Evolutionary conservation across 768 basidiomycete genomes (phyloP), one percentile per base, ranked within the genome.

Genomic region (Boletus pseudopeckii): DNA sequence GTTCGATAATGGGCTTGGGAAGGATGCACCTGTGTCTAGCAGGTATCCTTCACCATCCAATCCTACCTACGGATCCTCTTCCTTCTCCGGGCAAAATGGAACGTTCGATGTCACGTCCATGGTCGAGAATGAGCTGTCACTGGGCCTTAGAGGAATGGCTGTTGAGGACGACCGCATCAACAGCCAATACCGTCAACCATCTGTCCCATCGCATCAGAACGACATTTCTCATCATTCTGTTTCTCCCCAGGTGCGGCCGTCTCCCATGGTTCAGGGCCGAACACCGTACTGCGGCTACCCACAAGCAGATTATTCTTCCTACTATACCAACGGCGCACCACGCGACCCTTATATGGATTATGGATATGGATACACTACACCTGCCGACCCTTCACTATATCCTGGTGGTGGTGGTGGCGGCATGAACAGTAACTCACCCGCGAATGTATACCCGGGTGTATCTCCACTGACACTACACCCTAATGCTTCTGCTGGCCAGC

Each of bases 71-170:
- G 68, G 67, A 50, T 51, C 73, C 34, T 56, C 68, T 56, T 58
- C 65, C 30, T 66, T 73, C 52, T 48, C 58, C 11, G 60, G 61
- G 34, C 65, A 74, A 63, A 72, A 62, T 32, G 62, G 65, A 52
- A 59, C 61, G 14, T 66, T 74, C 50, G 80, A 80, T 57, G 65
- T 73, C 17, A 62, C 77, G 14, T 65, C 75, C 34, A 63, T 71
- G 42, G 77, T 75, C 17, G 82, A 81, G 45, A 78, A 75, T 50
- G 84, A 85, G 32, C 72, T 86, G 33, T 72, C 82, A 14, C 67
- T 80, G 32, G 76, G 81, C 5, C 69, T 88, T 45, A 80, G 85
- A 54, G 84, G 84, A 14, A 82, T 83, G 80, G 74, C 68, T 7
- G 80, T 82, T 18, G 82, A 80, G 60, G 82, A 83, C 40, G 82